Base-by-base conservation (phyloP, 805 yeast genomes). In the Tetrapisispora namnaoensis region DNA sequence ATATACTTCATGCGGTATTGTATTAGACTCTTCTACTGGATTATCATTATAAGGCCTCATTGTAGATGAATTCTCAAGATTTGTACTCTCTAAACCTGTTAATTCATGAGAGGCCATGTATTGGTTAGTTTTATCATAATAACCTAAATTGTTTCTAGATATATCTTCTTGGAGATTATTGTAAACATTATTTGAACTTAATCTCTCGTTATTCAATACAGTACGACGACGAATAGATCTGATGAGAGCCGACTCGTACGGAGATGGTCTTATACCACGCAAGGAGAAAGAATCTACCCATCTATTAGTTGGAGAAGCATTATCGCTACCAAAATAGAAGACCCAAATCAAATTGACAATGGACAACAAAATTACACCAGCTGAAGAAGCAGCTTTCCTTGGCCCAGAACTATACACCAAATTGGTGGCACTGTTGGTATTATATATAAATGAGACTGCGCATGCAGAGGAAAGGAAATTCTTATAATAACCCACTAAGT, bases 321-420 rank as follows among this genome's bases (percentile, higher is more conserved):
- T 86, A 52, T 91, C 91, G 22, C 95, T 84, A 28, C 98, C 98
- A 63, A 83, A 86, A 67, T 88, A 90, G 51, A 88, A 72, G 42
- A 91, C 73, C 96, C 96, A 93, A 51, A 86, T 69, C 44, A 90
- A 62, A 63, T 93, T 88, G 51, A 87, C 73, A 65, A 91, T 87
- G 17, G 93, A 81, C 42, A 88, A 70, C 45, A 91, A 70, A 49
- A 91, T 86, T 55, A 86, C 83, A 7, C 99, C 98, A 0, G 98
- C 96, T 2, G 95, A 86, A 8, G 95, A 90, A 24, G 96, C 95
- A 46, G 86, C 85, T 51, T 77, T 73, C 16, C 83, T 77, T 0
- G 93, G 72, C 18, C 77, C 75, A 22, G 70, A 67, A 24, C 79
- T 68, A 70, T 91, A 93, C 30, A 93, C 85, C 56, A 90, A 73